These are phyloP conservation scores for Pseudocercospora vitis DNA, from an alignment of 2,329 filamentous ascomycete species.

Conservation along the genomic window DNA sequence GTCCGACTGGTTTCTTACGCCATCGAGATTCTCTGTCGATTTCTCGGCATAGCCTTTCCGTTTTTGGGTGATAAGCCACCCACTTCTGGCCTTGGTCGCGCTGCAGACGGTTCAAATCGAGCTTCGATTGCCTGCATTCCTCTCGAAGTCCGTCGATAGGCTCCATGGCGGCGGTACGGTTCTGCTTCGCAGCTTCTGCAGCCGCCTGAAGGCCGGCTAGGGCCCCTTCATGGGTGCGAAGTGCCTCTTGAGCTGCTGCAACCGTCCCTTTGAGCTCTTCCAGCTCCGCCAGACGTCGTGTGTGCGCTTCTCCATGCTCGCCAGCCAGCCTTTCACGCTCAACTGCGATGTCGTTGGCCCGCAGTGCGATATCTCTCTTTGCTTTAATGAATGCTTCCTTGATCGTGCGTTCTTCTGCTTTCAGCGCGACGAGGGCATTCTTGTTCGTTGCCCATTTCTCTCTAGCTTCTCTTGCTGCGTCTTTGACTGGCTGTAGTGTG, in stretches of 20 bases:
- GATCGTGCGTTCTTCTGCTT: slow-evolving; percentile 65
- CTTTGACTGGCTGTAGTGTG: slow-evolving; percentile 46
- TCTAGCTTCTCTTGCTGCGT: slow-evolving; percentile 52
- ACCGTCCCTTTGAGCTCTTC: slow-evolving; percentile 47
- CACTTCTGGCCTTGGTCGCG: slow-evolving; percentile 60
- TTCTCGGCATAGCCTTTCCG: slow-evolving; percentile 62
- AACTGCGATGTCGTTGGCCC: slow-evolving; percentile 49
- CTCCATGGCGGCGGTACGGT: slow-evolving; percentile 33
- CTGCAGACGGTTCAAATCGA: slow-evolving; percentile 46
- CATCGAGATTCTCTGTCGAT: slow-evolving; percentile 72
- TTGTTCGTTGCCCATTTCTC: slow-evolving; percentile 49
- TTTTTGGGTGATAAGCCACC: slow-evolving; percentile 57
- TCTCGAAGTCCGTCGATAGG: slow-evolving; percentile 36
- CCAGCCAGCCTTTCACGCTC: slow-evolving; percentile 61
- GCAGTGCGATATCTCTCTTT: slow-evolving; percentile 45
- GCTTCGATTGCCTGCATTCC: slow-evolving; percentile 53
- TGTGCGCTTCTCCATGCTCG: slow-evolving; percentile 68
- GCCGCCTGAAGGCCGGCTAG: slow-evolving; percentile 39
- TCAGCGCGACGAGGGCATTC: slow-evolving; percentile 26
- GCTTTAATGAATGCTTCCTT: slow-evolving; percentile 57
- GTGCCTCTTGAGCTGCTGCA: slow-evolving; percentile 44
- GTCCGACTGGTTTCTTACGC: slow-evolving; percentile 72
- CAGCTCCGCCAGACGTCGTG: slow-evolving; percentile 60
- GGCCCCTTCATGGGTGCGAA: slow-evolving; percentile 45
- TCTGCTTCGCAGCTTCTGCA: slow-evolving; percentile 39